Evolutionary conservation across 2,329 filamentous ascomycete genomes (phyloP).

Genomic region (Xylogone sp.): DNA sequence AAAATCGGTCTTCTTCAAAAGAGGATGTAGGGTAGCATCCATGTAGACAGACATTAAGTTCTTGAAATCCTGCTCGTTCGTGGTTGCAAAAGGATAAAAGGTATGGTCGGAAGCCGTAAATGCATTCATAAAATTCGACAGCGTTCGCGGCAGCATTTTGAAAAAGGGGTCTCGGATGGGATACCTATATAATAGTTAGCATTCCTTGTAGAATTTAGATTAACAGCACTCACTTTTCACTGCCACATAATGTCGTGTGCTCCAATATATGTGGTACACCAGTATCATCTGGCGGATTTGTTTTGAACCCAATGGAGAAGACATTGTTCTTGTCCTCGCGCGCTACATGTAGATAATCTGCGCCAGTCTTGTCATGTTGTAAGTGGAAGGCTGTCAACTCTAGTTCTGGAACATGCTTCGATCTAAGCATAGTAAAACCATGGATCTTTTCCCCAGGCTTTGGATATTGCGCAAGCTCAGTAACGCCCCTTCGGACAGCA

Average conservation of each 20-base stretch:
- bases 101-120: slow-evolving; percentile 96
- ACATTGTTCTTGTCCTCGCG: slow-evolving; percentile 98
- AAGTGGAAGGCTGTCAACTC: slow-evolving; percentile 88
- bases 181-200: slow-evolving; percentile 55
- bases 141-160: slow-evolving; percentile 96
- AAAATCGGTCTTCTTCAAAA: slow-evolving; percentile 89
- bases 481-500: slow-evolving; percentile 60
- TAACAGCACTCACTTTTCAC: slow-evolving; percentile 65
- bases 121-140: slow-evolving; percentile 99
- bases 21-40: slow-evolving; percentile 85
- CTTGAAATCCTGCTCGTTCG: slow-evolving; percentile 90
- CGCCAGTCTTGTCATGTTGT: slow-evolving; percentile 90
- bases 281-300: slow-evolving; percentile 93
- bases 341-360: slow-evolving; percentile 93
- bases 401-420: slow-evolving; percentile 90
- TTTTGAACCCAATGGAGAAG: slow-evolving; percentile 99
- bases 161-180: slow-evolving; percentile 99
- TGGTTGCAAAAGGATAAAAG: slow-evolving; percentile 96
- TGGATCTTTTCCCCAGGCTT: slow-evolving; percentile 81
- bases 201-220: slow-evolving; percentile 8
- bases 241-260: slow-evolving; percentile 94
- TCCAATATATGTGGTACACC: slow-evolving; percentile 96
- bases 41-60: slow-evolving; percentile 97
- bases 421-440: slow-evolving; percentile 85
- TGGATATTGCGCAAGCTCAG: slow-evolving; percentile 72